These are phyloP conservation scores for Penicillium desertorum DNA, from an alignment of 495 filamentous ascomycete species.

Conservation along the genomic window DNA sequence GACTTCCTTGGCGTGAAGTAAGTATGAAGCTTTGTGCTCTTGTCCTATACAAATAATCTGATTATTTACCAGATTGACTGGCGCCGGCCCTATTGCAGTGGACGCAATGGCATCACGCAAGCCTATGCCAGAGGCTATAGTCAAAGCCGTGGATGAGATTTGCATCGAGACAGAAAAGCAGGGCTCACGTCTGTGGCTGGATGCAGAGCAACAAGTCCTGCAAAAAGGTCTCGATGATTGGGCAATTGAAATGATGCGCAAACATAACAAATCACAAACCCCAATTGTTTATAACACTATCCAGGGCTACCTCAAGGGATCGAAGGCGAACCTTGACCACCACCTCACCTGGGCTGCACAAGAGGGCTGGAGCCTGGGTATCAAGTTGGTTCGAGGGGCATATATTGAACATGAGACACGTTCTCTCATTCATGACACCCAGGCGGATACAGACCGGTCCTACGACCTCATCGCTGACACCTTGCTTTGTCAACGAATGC, in stretches of 20 bases:
- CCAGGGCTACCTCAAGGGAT: conserved; percentile 42
- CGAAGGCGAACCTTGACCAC: conserved; percentile 33
- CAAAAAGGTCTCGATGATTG: conserved; percentile 38
- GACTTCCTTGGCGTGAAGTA: conserved; percentile 81
- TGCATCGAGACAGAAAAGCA: conserved; percentile 27
- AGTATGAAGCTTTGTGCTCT: conserved; percentile 11
- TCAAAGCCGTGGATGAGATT: conserved; percentile 36
- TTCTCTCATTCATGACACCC: conserved; percentile 43
- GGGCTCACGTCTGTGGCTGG: conserved; percentile 39
- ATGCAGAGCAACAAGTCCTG: conserved; percentile 41
- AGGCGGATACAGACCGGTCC: conserved; percentile 39
- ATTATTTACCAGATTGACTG: conserved; percentile 27
- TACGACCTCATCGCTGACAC: conserved; percentile 43
- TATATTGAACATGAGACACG: conserved; percentile 42
- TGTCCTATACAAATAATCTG: not conserved
- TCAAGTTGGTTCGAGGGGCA: conserved; percentile 45
- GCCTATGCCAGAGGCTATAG: conserved; percentile 27
- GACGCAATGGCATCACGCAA: conserved; percentile 29
- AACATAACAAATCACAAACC: conserved; percentile 28
- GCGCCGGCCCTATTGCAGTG: conserved; percentile 33
- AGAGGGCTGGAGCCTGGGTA: conserved; percentile 35
- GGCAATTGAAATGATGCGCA: conserved; percentile 43
- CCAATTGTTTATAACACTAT: conserved; percentile 44
- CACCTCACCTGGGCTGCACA: conserved; percentile 33
- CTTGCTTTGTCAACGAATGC: conserved; percentile 26